Base-by-base conservation (phyloP, 257 asterid genomes). In the Ilex aquifolium region DNA sequence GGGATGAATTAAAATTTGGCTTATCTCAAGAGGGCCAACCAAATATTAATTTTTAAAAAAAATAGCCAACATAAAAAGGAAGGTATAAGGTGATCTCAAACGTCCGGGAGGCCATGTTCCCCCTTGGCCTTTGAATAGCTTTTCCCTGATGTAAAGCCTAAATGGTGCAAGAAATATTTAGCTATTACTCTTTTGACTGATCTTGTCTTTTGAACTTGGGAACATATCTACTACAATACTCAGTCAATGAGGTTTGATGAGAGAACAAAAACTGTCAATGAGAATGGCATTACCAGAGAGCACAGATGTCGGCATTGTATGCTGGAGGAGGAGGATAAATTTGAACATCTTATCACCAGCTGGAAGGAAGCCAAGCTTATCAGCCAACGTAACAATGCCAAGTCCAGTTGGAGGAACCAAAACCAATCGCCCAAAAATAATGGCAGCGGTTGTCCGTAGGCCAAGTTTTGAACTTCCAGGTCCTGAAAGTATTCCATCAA, bases 281-380 rank as follows among this genome's bases (percentile, higher is more conserved):
- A 65, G 40, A 59, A 63, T 46, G 13, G 30, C 29, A 56, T 73
- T 78, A 85, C 98, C 99, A 50, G 96, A 72, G 65, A 93, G 97
- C 70, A 93, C 95, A 29, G 99, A 93, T 55, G 97, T 90, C 57
- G 99, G 99, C 99, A 93, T 93, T 2, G 96, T 85, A 79, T 90
- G 87, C 80, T 93, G 97, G 67, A 93, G 96, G 52, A 93, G 94
- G 72, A 90, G 95, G 63, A 93, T 87, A 59, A 93, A 93, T 81
- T 86, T 82, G 75, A 93, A 93, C 99, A 93, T 90, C 68, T 93
- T 90, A 72, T 93, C 99, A 56, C 68, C 90, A 3, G 88, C 81
- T 3, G 99, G 99, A 27, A 93, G 83, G 56, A 87, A 88, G 8
- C 99, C 97, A 53, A 93, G 85, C 68, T 77, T 84, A 76, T 93